Evolutionary conservation across 1,139 yeast genomes (phyloP), one percentile per base, ranked within the genome.

Genomic region (Taiozyma sp.): DNA sequence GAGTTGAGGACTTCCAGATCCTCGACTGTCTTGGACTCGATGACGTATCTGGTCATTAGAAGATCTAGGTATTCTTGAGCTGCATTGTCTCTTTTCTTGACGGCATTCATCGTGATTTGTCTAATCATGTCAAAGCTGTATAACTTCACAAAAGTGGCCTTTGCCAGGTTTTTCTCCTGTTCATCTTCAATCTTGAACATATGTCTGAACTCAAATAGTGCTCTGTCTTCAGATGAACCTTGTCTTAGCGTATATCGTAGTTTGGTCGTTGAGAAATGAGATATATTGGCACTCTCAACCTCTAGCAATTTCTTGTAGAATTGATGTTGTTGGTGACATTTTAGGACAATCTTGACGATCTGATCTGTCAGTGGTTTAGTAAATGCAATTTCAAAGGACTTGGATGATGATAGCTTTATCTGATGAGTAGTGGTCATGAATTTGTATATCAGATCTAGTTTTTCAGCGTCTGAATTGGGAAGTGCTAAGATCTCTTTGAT

Each of bases 41-140:
- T 22, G 2, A 48, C 36, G 12, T 43, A 54, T 34, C 52, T 52
- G 1, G 54, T 41, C 16, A 58, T 43, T 10, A 57, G 32, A 2
- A 57, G 48, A 38, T 61, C 61, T 43, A 61, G 42, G 41, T 59
- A 61, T 2, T 45, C 36, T 2, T 49, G 59, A 49, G 22, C 41
- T 44, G 0, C 16, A 45, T 6, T 24, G 24, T 58, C 55, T 8
- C 43, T 36, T 9, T 28, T n/a, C 29, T 55, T 44, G 16, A 61
- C 48, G 23, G 54, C 52, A 9, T 44, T 13, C 0, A 54, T 44
- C 3, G 57, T 48, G 12, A 61, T 57, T 23, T 52, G 51, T 42
- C 50, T 53, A 29, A 61, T 53, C 60, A 58, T 54, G 9, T 48
- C 30, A 19, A 55, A 51, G 2, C 58, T 45, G 43, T 60, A 60